Conservation (phyloP, 148 eudicot species). For the Beta vulgaris region DNA sequence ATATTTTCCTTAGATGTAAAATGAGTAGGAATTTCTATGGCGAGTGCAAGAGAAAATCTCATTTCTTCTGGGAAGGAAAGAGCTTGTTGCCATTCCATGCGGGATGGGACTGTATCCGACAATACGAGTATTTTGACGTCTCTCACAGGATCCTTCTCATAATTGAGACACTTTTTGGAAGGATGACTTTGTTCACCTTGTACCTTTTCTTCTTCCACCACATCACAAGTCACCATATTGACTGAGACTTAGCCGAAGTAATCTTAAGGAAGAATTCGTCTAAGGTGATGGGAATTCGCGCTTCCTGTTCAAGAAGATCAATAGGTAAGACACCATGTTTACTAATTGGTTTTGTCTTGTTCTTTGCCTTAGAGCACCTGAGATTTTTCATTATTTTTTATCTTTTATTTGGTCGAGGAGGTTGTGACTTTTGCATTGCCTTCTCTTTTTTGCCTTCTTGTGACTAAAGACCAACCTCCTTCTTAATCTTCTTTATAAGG, state of each 20-base stretch:
- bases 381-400: not conserved
- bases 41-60: not conserved
- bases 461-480: not conserved
- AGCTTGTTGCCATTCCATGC: constrained; percentile 1
- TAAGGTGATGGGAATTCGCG: not conserved
- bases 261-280: not conserved
- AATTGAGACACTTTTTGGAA: too few species aligned
- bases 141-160: not conserved
- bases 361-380: too few species aligned
- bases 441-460: not conserved
- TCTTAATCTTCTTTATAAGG: not conserved
- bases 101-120: not conserved
- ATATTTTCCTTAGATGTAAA: not conserved
- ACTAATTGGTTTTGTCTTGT: too few species aligned
- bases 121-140: not conserved
- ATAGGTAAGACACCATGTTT: too few species aligned
- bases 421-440: not conserved
- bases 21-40: not conserved
- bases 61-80: not conserved
- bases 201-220: not conserved
- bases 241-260: not conserved
- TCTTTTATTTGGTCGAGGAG: not conserved
- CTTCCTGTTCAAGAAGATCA: too few species aligned
- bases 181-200: not conserved
- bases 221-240: not conserved